A percentile compares a stretch with the other conserved stretches of the same genome.
phyloP scores from a whole-genome alignment of 805 yeast genomes.

The Teunomyces panamensis region DNA sequence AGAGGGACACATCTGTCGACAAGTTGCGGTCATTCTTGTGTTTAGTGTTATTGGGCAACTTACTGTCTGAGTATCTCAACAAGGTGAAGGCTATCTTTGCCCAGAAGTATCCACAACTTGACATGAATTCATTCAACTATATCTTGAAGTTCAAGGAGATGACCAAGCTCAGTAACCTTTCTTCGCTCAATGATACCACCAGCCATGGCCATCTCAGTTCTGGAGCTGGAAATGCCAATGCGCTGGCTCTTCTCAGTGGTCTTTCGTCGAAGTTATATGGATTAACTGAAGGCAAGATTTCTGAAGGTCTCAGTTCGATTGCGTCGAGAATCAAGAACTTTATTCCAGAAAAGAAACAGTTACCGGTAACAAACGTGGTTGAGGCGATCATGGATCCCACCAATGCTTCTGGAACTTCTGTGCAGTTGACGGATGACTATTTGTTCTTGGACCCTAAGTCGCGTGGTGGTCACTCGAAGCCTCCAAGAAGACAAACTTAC shows the following conservation, averaged over 20 bases:
- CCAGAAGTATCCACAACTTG: slow-evolving; percentile 47
- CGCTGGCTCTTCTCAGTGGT: slow-evolving; percentile 65
- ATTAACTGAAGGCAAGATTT: slow-evolving; percentile 74
- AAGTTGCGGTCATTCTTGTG: slow-evolving; percentile 87
- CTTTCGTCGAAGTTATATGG: slow-evolving; percentile 76
- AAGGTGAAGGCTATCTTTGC: slow-evolving; percentile 65
- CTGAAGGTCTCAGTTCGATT: slow-evolving; percentile 87
- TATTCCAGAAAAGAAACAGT: slow-evolving; percentile 81
- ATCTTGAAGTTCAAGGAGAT: slow-evolving; percentile 80
- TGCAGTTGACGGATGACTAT: slow-evolving; percentile 82
- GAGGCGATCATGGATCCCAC: slow-evolving; percentile 88
- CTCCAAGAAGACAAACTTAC: slow-evolving; percentile 80
- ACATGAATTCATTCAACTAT: slow-evolving; percentile 64
- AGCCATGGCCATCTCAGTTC: slow-evolving; percentile 21
- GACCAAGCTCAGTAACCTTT: slow-evolving; percentile 44
- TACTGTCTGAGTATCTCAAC: slow-evolving; percentile 28
- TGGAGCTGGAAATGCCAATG: slow-evolving; percentile 37
- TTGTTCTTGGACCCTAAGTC: slow-evolving; percentile 87
- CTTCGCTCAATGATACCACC: slow-evolving; percentile 24
- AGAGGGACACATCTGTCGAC: slow-evolving; percentile 65
- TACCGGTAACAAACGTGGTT: slow-evolving; percentile 87
- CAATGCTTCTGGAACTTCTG: slow-evolving; percentile 57
- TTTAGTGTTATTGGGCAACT: slow-evolving; percentile 49
- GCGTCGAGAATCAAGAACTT: slow-evolving; percentile 85
- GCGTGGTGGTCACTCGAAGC: slow-evolving; percentile 85